Evolutionary conservation across 768 basidiomycete species (phyloP), one percentile per base, ranked within the genome.

Genomic region (Lactifluus pinguis): DNA sequence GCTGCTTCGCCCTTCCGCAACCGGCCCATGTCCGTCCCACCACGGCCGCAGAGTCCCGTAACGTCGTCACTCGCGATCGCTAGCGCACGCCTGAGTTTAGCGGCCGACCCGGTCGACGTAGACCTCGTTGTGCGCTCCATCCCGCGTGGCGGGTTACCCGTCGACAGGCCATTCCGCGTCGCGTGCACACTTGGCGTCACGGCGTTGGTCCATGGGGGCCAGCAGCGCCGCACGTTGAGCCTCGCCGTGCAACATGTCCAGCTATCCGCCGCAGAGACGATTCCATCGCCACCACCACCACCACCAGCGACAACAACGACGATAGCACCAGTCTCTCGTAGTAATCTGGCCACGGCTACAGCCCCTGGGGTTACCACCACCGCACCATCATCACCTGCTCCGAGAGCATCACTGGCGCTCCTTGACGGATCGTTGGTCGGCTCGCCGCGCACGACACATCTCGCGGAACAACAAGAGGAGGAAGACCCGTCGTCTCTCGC

Each of bases 221-320:
- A 67, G 38, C 69, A 75, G 49, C 77, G 84, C 25, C 77, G 84
- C 25, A 68, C 75, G 6, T 65, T 85, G 30, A 71, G 72, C 13
- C 71, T 91, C 30, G 85, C 78, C 17, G 76, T 90, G 7, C 90
- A 92, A 66, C 86, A 87, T 66, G 72, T 88, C 14, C 77, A 79
- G 48, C 77, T 79, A 19, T 74, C 71, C 7, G 63, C 66, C 6
- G 62, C 71, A 48, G 49, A 29, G 14, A 42, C 4, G 25, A 6
- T 15, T 30, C 32, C 6, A 34, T n/a, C 49, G 7, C 19, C 30
- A 13, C 19, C 15, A 14, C 19, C 30, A 13, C 19, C 15, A 14
- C 45, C 34, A 13, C 21, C 21, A 42, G 4, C 38, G 6, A 7
- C 25, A 3, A 14, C 47, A 1, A 34, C 53, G 29, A 19, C 41